Evolutionary conservation across 345 rosid species (phyloP), one percentile per base, ranked within the genome.

Genomic region (Citrus medica): DNA sequence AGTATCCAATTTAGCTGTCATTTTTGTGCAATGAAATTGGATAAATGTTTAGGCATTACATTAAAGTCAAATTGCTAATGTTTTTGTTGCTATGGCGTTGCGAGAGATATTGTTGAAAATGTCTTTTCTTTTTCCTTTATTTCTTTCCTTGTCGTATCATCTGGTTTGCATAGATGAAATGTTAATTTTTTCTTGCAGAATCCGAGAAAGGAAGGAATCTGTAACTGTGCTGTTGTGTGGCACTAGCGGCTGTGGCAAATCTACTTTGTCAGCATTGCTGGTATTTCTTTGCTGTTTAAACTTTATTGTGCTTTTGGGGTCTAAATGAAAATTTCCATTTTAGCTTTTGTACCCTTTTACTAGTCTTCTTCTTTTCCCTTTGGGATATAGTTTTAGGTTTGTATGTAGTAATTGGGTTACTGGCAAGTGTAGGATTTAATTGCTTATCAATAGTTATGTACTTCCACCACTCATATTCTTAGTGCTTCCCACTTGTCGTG

Each of bases 191-290:
- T 70, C 79, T 79, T 63, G 90, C 94, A 97, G 99, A 90, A 90
- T 94, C 84, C 92, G 98, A 71, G 99, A 97, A 86, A 94, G 90
- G 91, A 97, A 93, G 85, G 97, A 97, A 85, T 97, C 98, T 82
- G 90, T 93, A 74, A 97, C 99, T 76, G 92, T 97, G 81, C 90
- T 97, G 80, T 82, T 97, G 86, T 97, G 99, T 80, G 99, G 99
- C 73, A 97, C 99, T 62, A 97, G 99, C 81, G 99, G 99, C 84
- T 97, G 99, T 86, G 98, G 99, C 48, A 97, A 97, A 89, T 97
- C 99, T 81, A 97, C 99, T 73, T 82, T 97, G 88, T 94, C 99
- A n/a, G 95, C 99, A 16, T 88, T 97, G 89, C 94, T 97, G 94
- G 99, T 97, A 90, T 63, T 48, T 71, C 27, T 80, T 82, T 71